phyloP scores from a whole-genome alignment of 2,329 filamentous ascomycete genomes.

The Colletotrichum shisoi region DNA sequence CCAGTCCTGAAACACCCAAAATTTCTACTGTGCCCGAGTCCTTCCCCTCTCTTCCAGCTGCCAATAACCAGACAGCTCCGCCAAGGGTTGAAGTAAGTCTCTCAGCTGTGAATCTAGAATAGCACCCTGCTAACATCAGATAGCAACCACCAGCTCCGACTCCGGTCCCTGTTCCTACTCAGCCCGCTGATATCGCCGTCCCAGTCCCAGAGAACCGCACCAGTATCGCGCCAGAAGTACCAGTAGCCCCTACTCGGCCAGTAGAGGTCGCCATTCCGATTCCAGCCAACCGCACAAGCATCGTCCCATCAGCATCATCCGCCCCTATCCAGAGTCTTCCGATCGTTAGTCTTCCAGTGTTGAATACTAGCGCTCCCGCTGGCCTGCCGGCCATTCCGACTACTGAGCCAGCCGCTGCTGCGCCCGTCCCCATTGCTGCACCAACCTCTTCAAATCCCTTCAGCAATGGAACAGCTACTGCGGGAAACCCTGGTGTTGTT shows the following conservation, averaged over 20 bases:
- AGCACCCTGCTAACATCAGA: background rate
- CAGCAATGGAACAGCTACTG: background rate
- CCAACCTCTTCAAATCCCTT: constrained; percentile 3
- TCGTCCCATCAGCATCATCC: background rate
- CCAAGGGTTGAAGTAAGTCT: constrained; percentile 2
- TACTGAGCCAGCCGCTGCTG: constrained; percentile 18
- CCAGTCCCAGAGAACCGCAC: constrained; percentile 3
- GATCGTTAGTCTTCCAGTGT: background rate
- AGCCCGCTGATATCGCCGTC: background rate
- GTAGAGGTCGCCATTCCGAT: background rate
- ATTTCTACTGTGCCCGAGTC: background rate
- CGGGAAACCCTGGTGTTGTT: background rate
- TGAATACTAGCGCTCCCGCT: constrained; percentile 1
- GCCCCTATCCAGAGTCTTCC: background rate
- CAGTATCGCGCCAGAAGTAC: constrained; percentile 31
- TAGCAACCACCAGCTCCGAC: background rate
- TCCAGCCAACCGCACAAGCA: constrained; percentile 9
- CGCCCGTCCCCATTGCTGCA: constrained; percentile 11
- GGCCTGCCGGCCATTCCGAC: constrained; percentile 15
- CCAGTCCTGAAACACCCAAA: background rate
- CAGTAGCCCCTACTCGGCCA: constrained; percentile 12
- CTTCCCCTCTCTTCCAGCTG: constrained; percentile 12
- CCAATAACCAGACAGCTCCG: constrained; percentile 16
- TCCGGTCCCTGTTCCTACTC: background rate
- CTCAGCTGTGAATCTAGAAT: background rate